Conservation (phyloP, 371 early-diverging fungal genomes). For the Mortierella sp. region DNA sequence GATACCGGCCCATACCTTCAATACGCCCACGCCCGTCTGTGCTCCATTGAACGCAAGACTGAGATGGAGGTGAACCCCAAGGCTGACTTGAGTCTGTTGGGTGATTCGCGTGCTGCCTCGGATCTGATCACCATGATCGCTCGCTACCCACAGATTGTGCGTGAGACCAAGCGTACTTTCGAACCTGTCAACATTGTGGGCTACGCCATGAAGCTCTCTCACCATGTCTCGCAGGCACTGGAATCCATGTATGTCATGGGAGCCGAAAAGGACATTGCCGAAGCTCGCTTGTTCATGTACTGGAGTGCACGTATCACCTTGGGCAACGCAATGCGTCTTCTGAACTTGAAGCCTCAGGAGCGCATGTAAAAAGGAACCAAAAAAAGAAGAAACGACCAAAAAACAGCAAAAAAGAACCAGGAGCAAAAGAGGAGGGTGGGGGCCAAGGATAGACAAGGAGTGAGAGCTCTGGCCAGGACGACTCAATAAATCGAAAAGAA, state of each 20-base stretch:
- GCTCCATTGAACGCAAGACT: constrained; percentile 92
- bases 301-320: constrained; percentile 79
- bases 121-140: constrained; percentile 86
- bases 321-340: constrained; percentile 78
- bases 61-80: constrained; percentile 66
- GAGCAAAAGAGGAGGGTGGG: too few species aligned
- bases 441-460: too few species aligned
- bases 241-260: constrained; percentile 89
- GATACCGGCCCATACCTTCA: constrained; percentile 99
- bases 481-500: too few species aligned
- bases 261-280: constrained; percentile 82
- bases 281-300: constrained; percentile 84
- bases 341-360: constrained; percentile 88
- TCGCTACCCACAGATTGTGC: constrained; percentile 93
- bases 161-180: constrained; percentile 64
- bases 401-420: too few species aligned
- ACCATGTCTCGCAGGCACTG: constrained; percentile 85
- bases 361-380: constrained; percentile 75
- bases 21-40: constrained; percentile 96
- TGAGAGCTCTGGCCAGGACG: too few species aligned
- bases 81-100: constrained; percentile 73
- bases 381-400: too few species aligned
- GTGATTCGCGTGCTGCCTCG: constrained; percentile 74
- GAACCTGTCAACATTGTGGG: constrained; percentile 97
- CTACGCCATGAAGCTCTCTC: constrained; percentile 91